These are phyloP conservation scores for Hyphopichia fennica DNA, from an alignment of 1,139 yeast genomes.

Conservation along the genomic window DNA sequence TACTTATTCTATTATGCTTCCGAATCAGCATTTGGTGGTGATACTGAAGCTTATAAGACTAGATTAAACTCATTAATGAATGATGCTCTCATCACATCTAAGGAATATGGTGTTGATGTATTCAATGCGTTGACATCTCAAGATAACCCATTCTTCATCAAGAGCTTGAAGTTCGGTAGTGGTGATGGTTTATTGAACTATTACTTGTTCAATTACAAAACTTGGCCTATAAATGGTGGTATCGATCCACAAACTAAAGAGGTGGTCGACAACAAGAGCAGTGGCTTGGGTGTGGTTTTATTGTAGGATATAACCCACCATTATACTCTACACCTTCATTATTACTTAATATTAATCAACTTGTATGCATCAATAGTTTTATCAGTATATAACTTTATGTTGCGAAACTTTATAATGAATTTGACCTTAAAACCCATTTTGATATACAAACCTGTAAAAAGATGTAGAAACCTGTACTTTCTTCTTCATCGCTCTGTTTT, in stretches of 20 bases:
- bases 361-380: too few relatives aligned
- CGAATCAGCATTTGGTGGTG: constrained; percentile 47
- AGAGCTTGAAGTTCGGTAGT: constrained; percentile 81
- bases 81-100: constrained; percentile 79
- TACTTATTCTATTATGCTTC: constrained; percentile 90
- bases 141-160: constrained; percentile 81
- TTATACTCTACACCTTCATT: background rate
- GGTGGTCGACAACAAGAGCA: constrained; percentile 52
- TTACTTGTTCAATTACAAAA: constrained; percentile 86
- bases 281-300: constrained; percentile 90
- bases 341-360: too few relatives aligned
- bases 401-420: too few relatives aligned
- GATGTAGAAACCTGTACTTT: background rate
- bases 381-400: too few relatives aligned
- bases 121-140: constrained; percentile 90
- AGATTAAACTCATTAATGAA: constrained; percentile 62
- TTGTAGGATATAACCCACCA: constrained; percentile 33
- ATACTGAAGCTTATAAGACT: constrained; percentile 43
- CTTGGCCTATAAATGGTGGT: constrained; percentile 82
- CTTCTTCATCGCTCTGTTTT: background rate
- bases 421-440: background rate
- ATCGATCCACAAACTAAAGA: constrained; percentile 53
- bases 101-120: constrained; percentile 72
- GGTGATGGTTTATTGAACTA: constrained; percentile 94
- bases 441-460: background rate